A percentile compares a stretch with the other conserved stretches of the same genome.
These are phyloP conservation scores for Blastobotrys proliferans DNA, from an alignment of 1,139 yeast species.

Conservation along the genomic window DNA sequence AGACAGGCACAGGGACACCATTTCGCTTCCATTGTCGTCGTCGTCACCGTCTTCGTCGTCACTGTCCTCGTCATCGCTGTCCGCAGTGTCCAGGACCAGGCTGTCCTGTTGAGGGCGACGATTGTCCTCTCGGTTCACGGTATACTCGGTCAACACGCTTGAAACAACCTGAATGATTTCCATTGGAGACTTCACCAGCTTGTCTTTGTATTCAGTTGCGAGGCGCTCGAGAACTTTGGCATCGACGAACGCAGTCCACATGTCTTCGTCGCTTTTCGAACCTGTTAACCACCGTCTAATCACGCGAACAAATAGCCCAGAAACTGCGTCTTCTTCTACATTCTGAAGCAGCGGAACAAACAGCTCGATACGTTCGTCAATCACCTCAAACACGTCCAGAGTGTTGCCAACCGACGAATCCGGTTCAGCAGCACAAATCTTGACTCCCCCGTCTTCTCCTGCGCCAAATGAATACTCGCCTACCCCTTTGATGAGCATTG, in stretches of 20 bases:
- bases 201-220: constrained; percentile 57
- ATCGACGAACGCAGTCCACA: constrained; percentile 56
- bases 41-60: constrained; percentile 27
- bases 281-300: constrained; percentile 57
- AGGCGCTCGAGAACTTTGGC: constrained; percentile 61
- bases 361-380: constrained; percentile 50
- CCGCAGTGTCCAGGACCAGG: constrained; percentile 18
- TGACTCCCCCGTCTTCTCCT: constrained; percentile 55
- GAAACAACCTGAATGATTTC: constrained; percentile 56
- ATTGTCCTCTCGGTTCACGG: constrained; percentile 18
- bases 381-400: constrained; percentile 30
- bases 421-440: constrained; percentile 41
- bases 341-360: constrained; percentile 48
- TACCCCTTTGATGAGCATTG: constrained; percentile 9
- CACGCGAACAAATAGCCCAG: constrained; percentile 47
- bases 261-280: constrained; percentile 27
- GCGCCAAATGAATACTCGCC: constrained; percentile 34
- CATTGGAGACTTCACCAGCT: constrained; percentile 56
- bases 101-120: constrained; percentile 6
- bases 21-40: constrained; percentile 27
- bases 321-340: constrained; percentile 44
- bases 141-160: constrained; percentile 41
- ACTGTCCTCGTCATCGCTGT: constrained; percentile 26
- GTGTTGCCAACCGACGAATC: neutral
- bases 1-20: constrained; percentile 30